Evolutionary conservation across 768 basidiomycete species (phyloP), one percentile per base, ranked within the genome.

Genomic region (Lactarius sp.): DNA sequence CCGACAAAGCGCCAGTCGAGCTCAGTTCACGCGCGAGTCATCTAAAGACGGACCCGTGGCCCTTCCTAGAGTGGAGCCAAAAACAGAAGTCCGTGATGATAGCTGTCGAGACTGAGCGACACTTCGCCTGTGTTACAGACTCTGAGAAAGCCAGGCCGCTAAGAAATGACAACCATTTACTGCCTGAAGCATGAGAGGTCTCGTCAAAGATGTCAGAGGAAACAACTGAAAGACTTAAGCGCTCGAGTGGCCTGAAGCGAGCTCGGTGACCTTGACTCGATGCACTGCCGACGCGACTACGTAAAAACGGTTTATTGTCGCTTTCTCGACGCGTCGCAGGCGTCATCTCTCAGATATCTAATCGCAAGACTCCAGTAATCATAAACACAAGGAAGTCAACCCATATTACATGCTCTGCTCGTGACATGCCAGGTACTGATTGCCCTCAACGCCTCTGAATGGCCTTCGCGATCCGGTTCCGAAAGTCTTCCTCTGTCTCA

Each of bases 401-500:
- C 9, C 20, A 9, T 27, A 18, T 7, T 34, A 53, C 59, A 12
- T 13, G 12, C 27, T 22, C 34, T 27, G 4, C 36, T 18, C 3
- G 22, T 36, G 10, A 14, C 46, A 7, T 27, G 18, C 27, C 22
- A 9, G 16, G 37, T n/a, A 18, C 31, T 8, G 9, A n/a, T 51
- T 14, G 8, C 47, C 33, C 33, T 66, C 52, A 66, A 57, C 36
- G 52, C 37, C 41, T 44, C 52, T 52, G 46, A 49, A 67, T 52
- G 33, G 59, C 63, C 42, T 65, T 59, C 27, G 54, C 63, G 31
- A 67, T 65, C 54, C 66, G 50, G 12, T 51, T 44, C 12, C 50
- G 52, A 36, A 60, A 67, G 12, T 67, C 54, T 55, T 67, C 66
- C 59, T 67, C 66, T 31, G 63, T 65, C 63, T 67, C 66, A 13